Evolutionary conservation across 495 filamentous ascomycete species (phyloP).

Genomic region (Podospora sp.): DNA sequence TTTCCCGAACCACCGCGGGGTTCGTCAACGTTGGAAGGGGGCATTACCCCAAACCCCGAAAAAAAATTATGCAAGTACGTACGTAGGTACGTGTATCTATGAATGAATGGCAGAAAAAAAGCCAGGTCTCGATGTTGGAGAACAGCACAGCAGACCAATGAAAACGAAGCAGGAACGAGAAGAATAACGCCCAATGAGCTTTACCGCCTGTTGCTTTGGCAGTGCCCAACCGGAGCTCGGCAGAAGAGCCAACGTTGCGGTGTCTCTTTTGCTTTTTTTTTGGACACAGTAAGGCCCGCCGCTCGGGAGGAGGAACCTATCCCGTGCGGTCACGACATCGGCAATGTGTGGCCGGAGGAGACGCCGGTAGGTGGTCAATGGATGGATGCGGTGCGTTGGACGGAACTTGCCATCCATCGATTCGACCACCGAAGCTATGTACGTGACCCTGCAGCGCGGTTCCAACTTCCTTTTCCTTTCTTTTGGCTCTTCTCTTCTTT

Average conservation of each 20-base stretch:
- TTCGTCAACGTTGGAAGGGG: neutral
- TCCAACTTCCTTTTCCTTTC: too few species aligned
- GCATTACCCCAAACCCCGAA: neutral
- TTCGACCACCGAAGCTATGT: too few species aligned
- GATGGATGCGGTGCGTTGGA: neutral
- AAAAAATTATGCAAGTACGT: neutral
- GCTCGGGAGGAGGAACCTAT: neutral
- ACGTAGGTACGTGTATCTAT: neutral
- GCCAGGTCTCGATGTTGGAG: neutral
- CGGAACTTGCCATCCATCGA: neutral
- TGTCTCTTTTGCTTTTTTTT: neutral
- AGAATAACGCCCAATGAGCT: conserved; percentile 3
- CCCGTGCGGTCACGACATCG: conserved; percentile 9
- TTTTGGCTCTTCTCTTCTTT: too few species aligned
- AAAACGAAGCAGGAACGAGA: neutral
- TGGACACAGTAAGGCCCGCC: neutral
- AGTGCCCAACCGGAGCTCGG: neutral
- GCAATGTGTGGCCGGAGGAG: neutral
- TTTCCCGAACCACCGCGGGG: neutral
- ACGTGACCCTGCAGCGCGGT: too few species aligned
- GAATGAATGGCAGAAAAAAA: neutral
- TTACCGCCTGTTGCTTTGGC: conserved; percentile 3
- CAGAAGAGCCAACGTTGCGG: neutral
- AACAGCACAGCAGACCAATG: neutral
- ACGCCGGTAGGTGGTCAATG: neutral